Conservation (phyloP, 441 rosid species). For the Melastoma candidum region DNA sequence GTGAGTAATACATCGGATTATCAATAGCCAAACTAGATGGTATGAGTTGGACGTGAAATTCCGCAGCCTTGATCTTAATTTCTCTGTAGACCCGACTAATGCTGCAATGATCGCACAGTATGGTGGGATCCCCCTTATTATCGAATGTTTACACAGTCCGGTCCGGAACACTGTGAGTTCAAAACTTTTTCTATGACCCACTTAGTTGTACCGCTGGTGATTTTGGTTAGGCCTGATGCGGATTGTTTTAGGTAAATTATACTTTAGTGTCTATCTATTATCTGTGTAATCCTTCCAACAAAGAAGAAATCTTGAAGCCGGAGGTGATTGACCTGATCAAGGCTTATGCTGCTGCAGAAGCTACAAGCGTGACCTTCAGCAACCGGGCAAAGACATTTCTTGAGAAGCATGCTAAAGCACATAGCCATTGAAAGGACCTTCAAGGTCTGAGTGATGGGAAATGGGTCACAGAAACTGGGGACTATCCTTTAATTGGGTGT, state of each 20-base stretch:
- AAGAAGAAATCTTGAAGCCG: constrained; percentile 59
- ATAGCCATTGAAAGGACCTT: background rate
- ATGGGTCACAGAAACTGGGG: too few relatives aligned
- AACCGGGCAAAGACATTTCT: constrained; percentile 81
- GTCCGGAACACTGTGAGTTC: constrained; percentile 67
- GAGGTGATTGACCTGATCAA: constrained; percentile 64
- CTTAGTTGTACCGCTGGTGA: background rate
- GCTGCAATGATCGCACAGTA: constrained; percentile 40
- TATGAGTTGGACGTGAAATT: constrained; percentile 1
- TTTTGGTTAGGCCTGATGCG: too few relatives aligned
- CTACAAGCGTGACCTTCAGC: constrained; percentile 50
- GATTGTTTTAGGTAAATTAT: constrained; percentile 46
- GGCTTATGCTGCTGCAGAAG: constrained; percentile 64
- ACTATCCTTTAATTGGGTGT: too few relatives aligned
- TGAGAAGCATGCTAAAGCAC: constrained; percentile 41
- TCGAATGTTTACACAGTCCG: constrained; percentile 77
- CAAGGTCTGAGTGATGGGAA: too few relatives aligned
- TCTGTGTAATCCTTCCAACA: constrained; percentile 47
- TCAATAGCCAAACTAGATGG: background rate
- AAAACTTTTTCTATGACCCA: background rate
- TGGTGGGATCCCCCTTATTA: constrained; percentile 52
- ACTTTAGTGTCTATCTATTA: constrained; percentile 73
- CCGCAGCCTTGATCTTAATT: background rate
- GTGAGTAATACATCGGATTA: constrained; percentile 17
- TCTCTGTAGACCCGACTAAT: constrained; percentile 56